Evolutionary conservation across 176 grass and related monocot genomes (phyloP), one percentile per base, ranked within the genome.

Genomic region (Microstegium vimineum): DNA sequence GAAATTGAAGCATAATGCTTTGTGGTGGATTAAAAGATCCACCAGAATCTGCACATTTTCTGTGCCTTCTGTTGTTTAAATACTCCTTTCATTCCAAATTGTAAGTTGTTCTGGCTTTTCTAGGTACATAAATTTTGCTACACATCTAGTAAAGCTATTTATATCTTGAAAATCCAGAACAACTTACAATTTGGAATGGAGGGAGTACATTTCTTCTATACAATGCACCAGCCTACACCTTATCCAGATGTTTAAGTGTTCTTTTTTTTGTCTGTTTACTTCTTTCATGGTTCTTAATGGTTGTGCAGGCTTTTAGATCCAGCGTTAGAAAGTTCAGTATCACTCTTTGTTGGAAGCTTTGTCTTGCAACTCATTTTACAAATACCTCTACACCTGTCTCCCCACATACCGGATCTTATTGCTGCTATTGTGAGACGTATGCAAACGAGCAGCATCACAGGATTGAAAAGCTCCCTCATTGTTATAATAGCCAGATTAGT

Each of bases 401-500:
- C 88, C 31, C 84, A 98, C 76, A 86, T 93, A 82, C 90, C 67
- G 8, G 92, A 95, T 59, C 90, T 98, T 16, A 79, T 93, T 49
- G 90, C 82, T 91, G 93, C 95, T 84, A 85, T 95, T 77, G 92
- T 95, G 57, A 91, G 90, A 64, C 92, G 95, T 52, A 87, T 98
- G 88, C 92, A 95, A 77, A 93, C 90, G 30, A 90, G 92, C 73
- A 81, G 89, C 91, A 93, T 98, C 57, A 61, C 87, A 61, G 90
- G 87, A 68, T 83, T 98, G 79, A 95, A 95, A 80, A 85, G 90
- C 82, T 95, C 95, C 12, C 77, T 98, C 76, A 87, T 98, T 91
- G 86, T 98, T 79, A 98, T 95, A 84, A 90, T 98, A 77, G 90
- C 95, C 59, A 93, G 90, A 91, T 77, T 98, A 60, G 95, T 98